phyloP scores from a whole-genome alignment of 2,329 filamentous ascomycete species.

The Cladosporium sp. region DNA sequence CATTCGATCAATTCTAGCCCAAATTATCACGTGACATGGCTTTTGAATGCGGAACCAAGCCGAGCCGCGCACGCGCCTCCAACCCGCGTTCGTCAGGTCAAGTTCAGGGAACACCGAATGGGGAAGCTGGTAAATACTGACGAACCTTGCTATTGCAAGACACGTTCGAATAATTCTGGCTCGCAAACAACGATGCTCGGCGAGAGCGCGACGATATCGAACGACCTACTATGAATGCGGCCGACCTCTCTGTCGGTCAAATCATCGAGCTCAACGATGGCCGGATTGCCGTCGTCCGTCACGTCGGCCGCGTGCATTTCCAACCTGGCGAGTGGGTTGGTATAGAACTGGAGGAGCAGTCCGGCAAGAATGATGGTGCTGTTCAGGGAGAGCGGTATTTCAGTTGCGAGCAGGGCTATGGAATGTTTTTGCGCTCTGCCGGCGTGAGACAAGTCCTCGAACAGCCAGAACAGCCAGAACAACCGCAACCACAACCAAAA shows the following conservation, averaged over 20 bases:
- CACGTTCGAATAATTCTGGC: background rate
- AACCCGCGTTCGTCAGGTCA: background rate
- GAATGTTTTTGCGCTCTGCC: conserved; percentile 80
- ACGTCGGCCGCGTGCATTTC: conserved; percentile 73
- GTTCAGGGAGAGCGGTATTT: conserved; percentile 87
- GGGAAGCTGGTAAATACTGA: background rate
- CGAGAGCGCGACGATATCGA: background rate
- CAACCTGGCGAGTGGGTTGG: conserved; percentile 81
- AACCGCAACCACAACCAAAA: conserved; percentile 13
- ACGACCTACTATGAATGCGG: conserved; percentile 24
- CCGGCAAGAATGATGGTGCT: conserved; percentile 89
- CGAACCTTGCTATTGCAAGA: background rate
- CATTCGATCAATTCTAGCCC: too few species aligned
- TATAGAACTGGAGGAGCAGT: conserved; percentile 73
- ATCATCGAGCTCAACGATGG: conserved; percentile 73
- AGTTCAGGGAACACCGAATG: background rate
- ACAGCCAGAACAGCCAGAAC: conserved; percentile 17
- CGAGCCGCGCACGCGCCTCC: background rate
- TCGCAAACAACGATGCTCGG: background rate
- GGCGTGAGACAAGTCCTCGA: conserved; percentile 52
- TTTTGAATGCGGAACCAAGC: background rate
- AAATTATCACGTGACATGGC: background rate
- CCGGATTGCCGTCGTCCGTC: conserved; percentile 71
- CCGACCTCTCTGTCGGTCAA: conserved; percentile 52
- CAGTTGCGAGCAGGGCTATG: conserved; percentile 61